These are phyloP conservation scores for Colletotrichum navitas DNA, from an alignment of 2,329 filamentous ascomycete genomes.

Conservation along the genomic window DNA sequence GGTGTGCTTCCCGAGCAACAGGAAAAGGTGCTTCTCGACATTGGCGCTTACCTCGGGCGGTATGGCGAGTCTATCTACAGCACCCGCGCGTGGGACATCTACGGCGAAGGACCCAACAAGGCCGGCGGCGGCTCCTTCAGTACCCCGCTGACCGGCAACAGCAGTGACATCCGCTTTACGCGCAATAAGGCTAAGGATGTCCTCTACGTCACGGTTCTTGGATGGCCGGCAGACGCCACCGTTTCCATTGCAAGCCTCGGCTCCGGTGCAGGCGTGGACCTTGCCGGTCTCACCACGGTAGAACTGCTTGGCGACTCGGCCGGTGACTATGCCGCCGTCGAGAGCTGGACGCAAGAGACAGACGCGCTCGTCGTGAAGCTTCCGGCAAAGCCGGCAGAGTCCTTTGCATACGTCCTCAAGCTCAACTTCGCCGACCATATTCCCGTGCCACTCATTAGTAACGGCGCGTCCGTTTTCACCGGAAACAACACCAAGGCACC, in stretches of 20 bases:
- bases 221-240: neutral
- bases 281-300: neutral
- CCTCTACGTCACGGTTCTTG: neutral
- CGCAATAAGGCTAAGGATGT: neutral
- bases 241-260: neutral
- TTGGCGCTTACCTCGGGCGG: neutral
- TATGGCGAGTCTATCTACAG: neutral
- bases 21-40: neutral
- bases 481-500: neutral
- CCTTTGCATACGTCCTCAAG: neutral
- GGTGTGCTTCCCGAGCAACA: neutral
- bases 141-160: neutral
- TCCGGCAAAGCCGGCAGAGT: neutral
- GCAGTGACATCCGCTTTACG: neutral
- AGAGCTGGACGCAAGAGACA: neutral
- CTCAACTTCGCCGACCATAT: neutral
- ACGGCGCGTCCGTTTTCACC: neutral
- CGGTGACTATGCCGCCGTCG: neutral
- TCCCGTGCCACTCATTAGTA: neutral
- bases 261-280: neutral
- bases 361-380: neutral
- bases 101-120: constrained; percentile 2
- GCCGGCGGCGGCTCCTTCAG: neutral
- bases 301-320: neutral
- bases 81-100: neutral